Percentiles rank a stretch among this genome's conserved stretches.
These are phyloP conservation scores for Pythium diclinum DNA, from an alignment of 352 stramenopile species.

Conservation along the genomic window DNA sequence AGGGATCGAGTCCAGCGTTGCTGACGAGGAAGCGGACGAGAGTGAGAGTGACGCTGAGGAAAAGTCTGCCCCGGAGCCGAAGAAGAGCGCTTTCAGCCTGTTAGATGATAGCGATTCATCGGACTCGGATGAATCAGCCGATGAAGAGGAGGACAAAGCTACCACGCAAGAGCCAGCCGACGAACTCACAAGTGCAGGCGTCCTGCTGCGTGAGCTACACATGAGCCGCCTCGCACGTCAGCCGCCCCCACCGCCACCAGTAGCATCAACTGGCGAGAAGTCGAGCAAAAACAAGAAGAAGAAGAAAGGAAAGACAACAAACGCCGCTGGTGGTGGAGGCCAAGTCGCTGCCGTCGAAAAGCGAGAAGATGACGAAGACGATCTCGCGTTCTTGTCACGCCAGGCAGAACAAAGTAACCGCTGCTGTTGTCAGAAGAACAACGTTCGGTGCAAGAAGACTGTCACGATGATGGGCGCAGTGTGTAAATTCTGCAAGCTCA, in stretches of 20 bases:
- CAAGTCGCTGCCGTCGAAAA: conserved; percentile 25
- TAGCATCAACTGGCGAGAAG: neutral
- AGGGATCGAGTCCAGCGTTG: neutral
- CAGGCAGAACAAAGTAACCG: conserved; percentile 48
- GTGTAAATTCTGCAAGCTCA: conserved; percentile 83
- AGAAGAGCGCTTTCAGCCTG: conserved; percentile 38
- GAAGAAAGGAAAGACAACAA: conserved; percentile 26
- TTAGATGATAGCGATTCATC: conserved; percentile 18
- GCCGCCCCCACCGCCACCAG: conserved; percentile 25
- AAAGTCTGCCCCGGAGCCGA: conserved; percentile 11
- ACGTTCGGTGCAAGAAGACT: conserved; percentile 55
- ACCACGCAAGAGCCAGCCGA: conserved; percentile 12
- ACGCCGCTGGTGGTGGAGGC: conserved; percentile 23
- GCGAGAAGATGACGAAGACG: conserved; percentile 49
- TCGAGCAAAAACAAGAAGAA: conserved; percentile 31
- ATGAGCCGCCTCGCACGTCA: conserved; percentile 54
- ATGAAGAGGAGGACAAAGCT: conserved; percentile 14
- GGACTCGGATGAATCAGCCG: conserved; percentile 25
- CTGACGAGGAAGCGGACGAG: conserved; percentile 1
- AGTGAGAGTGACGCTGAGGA: conserved; percentile 15
- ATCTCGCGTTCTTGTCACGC: conserved; percentile 69
- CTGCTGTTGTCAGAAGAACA: conserved; percentile 48
- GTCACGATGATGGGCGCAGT: conserved; percentile 56
- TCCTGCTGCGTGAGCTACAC: conserved; percentile 62
- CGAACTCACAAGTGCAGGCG: conserved; percentile 29